Conservation (phyloP, 2,329 filamentous ascomycete genomes). For the Paecilomyces variotii region DNA sequence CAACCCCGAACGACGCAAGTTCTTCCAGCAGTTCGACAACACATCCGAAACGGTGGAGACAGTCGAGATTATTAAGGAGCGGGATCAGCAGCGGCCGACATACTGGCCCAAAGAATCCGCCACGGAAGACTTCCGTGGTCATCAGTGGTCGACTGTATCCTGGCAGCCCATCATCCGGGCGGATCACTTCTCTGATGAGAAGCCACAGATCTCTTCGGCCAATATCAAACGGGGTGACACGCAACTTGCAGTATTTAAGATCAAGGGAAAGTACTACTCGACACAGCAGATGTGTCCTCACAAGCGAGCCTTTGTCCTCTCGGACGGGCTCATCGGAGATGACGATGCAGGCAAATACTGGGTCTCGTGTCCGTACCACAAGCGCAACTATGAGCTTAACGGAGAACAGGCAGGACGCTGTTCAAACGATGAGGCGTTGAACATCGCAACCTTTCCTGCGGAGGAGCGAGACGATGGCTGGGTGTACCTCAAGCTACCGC, state of each 20-base stretch:
- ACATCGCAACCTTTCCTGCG: conserved; percentile 72
- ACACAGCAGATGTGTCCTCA: conserved; percentile 94
- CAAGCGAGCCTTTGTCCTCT: conserved; percentile 82
- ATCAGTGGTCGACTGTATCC: conserved; percentile 54
- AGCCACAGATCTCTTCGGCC: conserved; percentile 62
- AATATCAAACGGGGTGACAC: conserved; percentile 81
- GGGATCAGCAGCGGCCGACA: conserved; percentile 64
- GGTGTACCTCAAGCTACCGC: conserved; percentile 73
- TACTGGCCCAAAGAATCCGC: conserved; percentile 66
- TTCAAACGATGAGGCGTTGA: conserved; percentile 64
- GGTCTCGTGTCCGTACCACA: conserved; percentile 82
- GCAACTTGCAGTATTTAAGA: conserved; percentile 78
- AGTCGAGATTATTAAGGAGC: conserved; percentile 64
- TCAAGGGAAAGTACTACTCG: conserved; percentile 72
- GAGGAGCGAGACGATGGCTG: conserved; percentile 68
- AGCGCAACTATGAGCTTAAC: conserved; percentile 75
- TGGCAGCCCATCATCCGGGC: conserved; percentile 77
- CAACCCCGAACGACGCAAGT: conserved; percentile 56
- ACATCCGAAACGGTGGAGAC: conserved; percentile 61
- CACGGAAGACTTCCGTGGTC: conserved; percentile 64
- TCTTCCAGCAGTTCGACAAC: conserved; percentile 80
- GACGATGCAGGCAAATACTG: conserved; percentile 57
- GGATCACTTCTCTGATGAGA: conserved; percentile 59
- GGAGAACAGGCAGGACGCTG: conserved; percentile 61
- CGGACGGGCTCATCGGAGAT: conserved; percentile 72